Evolutionary conservation across 139 green algal genomes (phyloP).

Genomic region (Ostreobium quekettii): DNA sequence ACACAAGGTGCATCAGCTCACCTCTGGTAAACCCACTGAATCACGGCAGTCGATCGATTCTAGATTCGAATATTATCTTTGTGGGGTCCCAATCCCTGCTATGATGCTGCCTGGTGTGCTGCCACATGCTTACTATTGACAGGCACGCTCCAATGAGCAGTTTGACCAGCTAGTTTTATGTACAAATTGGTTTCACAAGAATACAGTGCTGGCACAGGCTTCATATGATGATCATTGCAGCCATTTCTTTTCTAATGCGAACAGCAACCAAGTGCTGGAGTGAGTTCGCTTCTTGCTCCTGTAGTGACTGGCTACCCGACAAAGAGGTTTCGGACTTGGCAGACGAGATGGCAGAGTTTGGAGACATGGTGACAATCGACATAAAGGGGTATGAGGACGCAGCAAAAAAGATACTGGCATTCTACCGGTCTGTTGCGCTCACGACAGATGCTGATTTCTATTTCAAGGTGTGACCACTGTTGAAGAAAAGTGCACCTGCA

Average conservation of each 20-base stretch:
- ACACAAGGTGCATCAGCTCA: too few relatives aligned
- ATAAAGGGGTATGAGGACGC: slow-evolving; percentile 48
- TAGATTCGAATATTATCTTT: too few relatives aligned
- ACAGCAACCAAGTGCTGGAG: too few relatives aligned
- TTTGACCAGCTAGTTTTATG: neutral
- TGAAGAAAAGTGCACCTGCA: neutral
- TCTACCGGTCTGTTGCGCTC: slow-evolving; percentile 33
- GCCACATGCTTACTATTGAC: too few relatives aligned
- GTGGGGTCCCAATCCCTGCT: too few relatives aligned
- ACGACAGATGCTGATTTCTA: slow-evolving; percentile 58
- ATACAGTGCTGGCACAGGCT: neutral
- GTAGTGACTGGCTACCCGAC: slow-evolving; percentile 12
- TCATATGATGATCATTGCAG: neutral
- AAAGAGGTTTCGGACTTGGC: slow-evolving; percentile 14
- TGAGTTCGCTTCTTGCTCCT: neutral
- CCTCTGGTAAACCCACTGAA: too few relatives aligned
- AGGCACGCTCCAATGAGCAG: neutral
- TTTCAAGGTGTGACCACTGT: slow-evolving; percentile 41
- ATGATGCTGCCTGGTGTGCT: too few relatives aligned
- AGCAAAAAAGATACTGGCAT: slow-evolving; percentile 44
- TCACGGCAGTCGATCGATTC: too few relatives aligned
- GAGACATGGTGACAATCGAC: slow-evolving; percentile 42
- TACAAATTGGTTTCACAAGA: neutral
- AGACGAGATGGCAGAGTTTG: slow-evolving; percentile 31
- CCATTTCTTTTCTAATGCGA: neutral